Evolutionary conservation across 1,284 basidiomycete species (phyloP).

Genomic region (Inonotus obliquus): DNA sequence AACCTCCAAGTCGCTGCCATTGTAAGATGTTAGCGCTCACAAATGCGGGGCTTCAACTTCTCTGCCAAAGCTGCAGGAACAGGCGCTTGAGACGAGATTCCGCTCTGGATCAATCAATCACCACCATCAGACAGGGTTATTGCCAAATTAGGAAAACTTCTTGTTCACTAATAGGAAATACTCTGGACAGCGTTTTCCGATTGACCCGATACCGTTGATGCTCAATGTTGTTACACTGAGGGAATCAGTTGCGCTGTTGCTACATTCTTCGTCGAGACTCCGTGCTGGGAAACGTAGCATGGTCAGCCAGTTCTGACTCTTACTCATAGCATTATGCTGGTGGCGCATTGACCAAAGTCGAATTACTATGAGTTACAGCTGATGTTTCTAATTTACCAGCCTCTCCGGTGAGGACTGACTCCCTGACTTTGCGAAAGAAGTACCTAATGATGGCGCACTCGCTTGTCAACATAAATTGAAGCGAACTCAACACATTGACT

Average conservation of each 20-base stretch:
- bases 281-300: neutral
- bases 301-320: neutral
- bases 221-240: neutral
- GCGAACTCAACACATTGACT: neutral
- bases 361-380: neutral
- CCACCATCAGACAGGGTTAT: neutral
- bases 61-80: neutral
- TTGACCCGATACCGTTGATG: neutral
- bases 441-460: neutral
- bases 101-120: neutral
- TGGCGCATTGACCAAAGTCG: neutral
- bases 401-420: neutral
- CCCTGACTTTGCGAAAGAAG: neutral
- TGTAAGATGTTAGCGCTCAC: neutral
- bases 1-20: neutral
- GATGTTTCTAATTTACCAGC: neutral
- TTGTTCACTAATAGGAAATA: neutral
- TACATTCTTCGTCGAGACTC: neutral
- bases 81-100: neutral
- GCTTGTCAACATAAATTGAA: constrained; percentile 1
- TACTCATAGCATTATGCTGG: too few species aligned
- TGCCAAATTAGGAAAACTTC: neutral
- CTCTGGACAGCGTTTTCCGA: neutral
- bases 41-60: neutral
- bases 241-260: neutral